A percentile compares a stretch with the other conserved stretches of the same genome.
These are phyloP conservation scores for Chenopodium quinoa DNA, from an alignment of 148 eudicot genomes.

Conservation along the genomic window DNA sequence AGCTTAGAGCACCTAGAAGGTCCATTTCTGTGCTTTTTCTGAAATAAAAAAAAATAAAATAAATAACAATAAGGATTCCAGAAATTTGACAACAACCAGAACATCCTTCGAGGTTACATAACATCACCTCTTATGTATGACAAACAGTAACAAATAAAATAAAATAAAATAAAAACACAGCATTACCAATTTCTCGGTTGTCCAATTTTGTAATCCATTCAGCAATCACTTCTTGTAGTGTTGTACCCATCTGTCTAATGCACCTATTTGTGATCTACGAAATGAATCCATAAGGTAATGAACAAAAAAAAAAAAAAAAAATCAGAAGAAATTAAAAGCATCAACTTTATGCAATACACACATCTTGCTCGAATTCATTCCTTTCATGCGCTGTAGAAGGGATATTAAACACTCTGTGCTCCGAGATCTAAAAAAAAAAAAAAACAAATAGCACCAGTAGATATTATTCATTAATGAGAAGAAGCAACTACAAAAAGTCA, in stretches of 20 bases:
- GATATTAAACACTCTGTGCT: conserved; percentile 46
- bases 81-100: neutral
- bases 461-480: neutral
- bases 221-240: conserved; percentile 64
- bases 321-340: neutral
- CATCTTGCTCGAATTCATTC: conserved; percentile 80
- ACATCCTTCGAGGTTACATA: neutral
- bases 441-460: conserved; percentile 9
- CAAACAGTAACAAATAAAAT: neutral
- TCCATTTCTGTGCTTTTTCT: neutral
- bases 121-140: neutral
- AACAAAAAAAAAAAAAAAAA: neutral
- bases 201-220: conserved; percentile 60
- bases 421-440: conserved; percentile 49
- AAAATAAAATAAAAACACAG: neutral
- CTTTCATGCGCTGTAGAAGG: conserved; percentile 71
- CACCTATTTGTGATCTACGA: conserved; percentile 78
- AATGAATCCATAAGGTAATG: conserved; percentile 2
- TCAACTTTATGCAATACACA: conserved; percentile 23
- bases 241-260: conserved; percentile 65
- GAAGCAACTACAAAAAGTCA: neutral
- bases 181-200: conserved; percentile 67
- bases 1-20: neutral
- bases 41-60: neutral
- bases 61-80: neutral